Conservation (phyloP, 805 yeast genomes). For the Candida coquimbonensis region DNA sequence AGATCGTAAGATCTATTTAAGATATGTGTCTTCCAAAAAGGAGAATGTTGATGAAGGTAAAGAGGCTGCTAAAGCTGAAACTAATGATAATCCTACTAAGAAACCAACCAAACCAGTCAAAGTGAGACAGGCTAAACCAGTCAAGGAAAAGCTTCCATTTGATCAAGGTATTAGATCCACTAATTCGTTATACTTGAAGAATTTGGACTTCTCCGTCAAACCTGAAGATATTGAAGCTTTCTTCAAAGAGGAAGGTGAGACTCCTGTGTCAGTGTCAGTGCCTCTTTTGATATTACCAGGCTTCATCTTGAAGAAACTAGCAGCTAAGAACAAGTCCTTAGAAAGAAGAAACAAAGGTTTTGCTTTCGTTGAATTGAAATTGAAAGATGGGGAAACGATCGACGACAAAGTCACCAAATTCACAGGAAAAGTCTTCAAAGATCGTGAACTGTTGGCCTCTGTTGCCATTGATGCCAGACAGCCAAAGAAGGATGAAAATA, state of each 20-base stretch:
- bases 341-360: slow-evolving; percentile 50
- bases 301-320: slow-evolving; percentile 35
- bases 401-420: slow-evolving; percentile 62
- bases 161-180: slow-evolving; percentile 32
- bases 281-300: slow-evolving; percentile 46
- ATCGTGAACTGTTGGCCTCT: slow-evolving; percentile 58
- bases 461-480: slow-evolving; percentile 60
- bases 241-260: slow-evolving; percentile 38
- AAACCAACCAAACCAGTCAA: no score
- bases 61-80: not conserved
- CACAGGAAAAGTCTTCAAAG: slow-evolving; percentile 60
- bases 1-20: slow-evolving; percentile 42
- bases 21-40: slow-evolving; percentile 24
- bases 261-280: slow-evolving; percentile 52
- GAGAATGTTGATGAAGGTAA: slow-evolving; percentile 4
- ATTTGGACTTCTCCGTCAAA: slow-evolving; percentile 52
- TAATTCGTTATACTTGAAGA: slow-evolving; percentile 55
- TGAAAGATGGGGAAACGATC: slow-evolving; percentile 33
- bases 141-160: slow-evolving; percentile 26
- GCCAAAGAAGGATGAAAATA: slow-evolving; percentile 22
- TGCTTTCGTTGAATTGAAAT: slow-evolving; percentile 49
- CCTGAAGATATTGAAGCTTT: slow-evolving; percentile 47
- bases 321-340: slow-evolving; percentile 38
- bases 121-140: not conserved
- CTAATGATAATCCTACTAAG: not conserved